Percentiles rank a stretch among this genome's conserved stretches.
Evolutionary conservation across 352 stramenopile genomes (phyloP).

Genomic region (Hyaloperonospora brassicae): DNA sequence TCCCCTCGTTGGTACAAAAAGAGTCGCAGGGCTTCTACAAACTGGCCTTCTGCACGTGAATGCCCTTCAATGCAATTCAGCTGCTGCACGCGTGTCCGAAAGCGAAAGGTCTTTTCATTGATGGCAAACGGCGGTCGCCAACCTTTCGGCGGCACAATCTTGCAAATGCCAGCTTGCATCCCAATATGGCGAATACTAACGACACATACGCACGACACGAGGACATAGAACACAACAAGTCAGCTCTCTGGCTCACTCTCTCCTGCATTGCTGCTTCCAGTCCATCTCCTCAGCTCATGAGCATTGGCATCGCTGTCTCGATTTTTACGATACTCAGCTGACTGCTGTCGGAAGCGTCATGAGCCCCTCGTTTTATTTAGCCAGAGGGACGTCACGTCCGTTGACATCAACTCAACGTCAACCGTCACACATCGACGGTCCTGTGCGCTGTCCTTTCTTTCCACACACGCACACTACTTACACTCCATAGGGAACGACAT

Average conservation of each 20-base stretch:
- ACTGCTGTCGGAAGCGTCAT: too few species aligned
- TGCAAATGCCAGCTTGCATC: slow-evolving; percentile 94
- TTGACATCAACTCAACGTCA: slow-evolving; percentile 9
- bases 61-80: slow-evolving; percentile 89
- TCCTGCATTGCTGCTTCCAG: background rate
- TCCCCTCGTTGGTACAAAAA: slow-evolving; percentile 73
- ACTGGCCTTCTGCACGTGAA: slow-evolving; percentile 68
- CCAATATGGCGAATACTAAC: slow-evolving; percentile 83
- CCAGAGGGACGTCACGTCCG: slow-evolving; percentile 7
- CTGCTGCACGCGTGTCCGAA: slow-evolving; percentile 94
- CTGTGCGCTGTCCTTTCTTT: background rate
- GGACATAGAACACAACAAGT: slow-evolving; percentile 1
- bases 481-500: background rate
- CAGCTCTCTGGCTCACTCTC: background rate
- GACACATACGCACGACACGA: slow-evolving; percentile 2
- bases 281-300: too few species aligned
- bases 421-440: too few species aligned
- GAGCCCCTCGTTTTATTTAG: slow-evolving; percentile 4
- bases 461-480: background rate
- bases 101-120: slow-evolving; percentile 81
- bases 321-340: too few species aligned
- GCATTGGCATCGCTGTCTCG: too few species aligned
- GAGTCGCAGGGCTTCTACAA: slow-evolving; percentile 70
- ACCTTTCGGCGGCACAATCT: slow-evolving; percentile 94
- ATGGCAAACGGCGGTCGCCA: slow-evolving; percentile 89